phyloP scores from a whole-genome alignment of 345 rosid species.

The Populus nigra region DNA sequence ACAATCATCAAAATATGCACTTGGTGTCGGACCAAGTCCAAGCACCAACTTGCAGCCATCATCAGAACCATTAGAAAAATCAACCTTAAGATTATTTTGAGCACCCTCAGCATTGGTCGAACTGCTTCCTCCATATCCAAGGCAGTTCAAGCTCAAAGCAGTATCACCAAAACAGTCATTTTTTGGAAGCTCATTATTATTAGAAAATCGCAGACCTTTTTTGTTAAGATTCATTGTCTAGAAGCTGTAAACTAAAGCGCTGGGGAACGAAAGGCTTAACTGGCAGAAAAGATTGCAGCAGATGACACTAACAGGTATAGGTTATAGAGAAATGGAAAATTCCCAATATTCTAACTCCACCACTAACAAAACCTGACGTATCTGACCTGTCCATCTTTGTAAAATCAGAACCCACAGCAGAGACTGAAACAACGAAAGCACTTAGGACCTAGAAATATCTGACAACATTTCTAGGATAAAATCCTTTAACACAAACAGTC shows the following conservation, averaged over 20 bases:
- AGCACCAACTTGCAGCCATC: slow-evolving; percentile 84
- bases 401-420: slow-evolving; percentile 9
- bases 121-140: slow-evolving; percentile 49
- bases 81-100: slow-evolving; percentile 39
- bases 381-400: slow-evolving; percentile 77
- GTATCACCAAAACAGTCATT: slow-evolving; percentile 63
- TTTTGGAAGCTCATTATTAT: slow-evolving; percentile 36
- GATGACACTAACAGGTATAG: slow-evolving; percentile 22
- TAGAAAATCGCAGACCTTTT: slow-evolving; percentile 39
- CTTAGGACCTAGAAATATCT: slow-evolving; percentile 30
- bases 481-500: slow-evolving; percentile 40
- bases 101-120: slow-evolving; percentile 30
- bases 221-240: slow-evolving; percentile 62
- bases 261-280: slow-evolving; percentile 8
- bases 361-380: slow-evolving; percentile 88
- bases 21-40: slow-evolving; percentile 84
- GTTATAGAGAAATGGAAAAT: slow-evolving; percentile 32
- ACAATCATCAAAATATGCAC: slow-evolving; percentile 39
- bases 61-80: slow-evolving; percentile 50
- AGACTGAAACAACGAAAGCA: slow-evolving; percentile 13
- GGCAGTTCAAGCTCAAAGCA: slow-evolving; percentile 60
- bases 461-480: slow-evolving; percentile 56
- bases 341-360: slow-evolving; percentile 46
- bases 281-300: slow-evolving; percentile 18
- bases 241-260: slow-evolving; percentile 12